Conservation (phyloP, 768 basidiomycete species). For the Mycena latifolia region DNA sequence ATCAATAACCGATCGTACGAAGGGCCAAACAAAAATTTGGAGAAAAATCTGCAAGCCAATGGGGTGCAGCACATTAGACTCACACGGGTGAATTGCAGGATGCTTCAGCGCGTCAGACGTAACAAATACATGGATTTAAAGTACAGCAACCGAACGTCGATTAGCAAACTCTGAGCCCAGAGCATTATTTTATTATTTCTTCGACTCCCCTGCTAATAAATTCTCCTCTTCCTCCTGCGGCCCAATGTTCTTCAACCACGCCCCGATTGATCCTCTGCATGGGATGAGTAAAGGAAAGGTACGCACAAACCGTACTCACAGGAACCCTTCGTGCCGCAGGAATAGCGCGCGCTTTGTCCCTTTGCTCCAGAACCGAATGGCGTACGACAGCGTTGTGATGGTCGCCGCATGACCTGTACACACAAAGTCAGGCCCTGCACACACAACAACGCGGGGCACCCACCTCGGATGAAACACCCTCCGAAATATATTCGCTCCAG, state of each 20-base stretch:
- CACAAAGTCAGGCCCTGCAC: constrained; percentile 26
- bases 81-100: too few species aligned
- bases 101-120: too few species aligned
- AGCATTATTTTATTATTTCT: constrained; percentile 8
- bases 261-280: constrained; percentile 89
- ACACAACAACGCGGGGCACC: constrained; percentile 36
- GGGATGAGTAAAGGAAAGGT: neutral
- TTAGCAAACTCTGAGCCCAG: neutral
- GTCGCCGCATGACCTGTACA: constrained; percentile 92
- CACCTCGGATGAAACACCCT: constrained; percentile 98
- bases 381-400: constrained; percentile 97
- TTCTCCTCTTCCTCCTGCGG: constrained; percentile 13
- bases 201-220: too few species aligned
- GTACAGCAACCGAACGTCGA: neutral
- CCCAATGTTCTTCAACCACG: constrained; percentile 92
- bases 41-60: too few species aligned
- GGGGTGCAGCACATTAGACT: too few species aligned
- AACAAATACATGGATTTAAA: constrained; percentile 10
- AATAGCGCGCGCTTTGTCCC: constrained; percentile 97
- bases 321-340: constrained; percentile 96
- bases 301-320: constrained; percentile 52
- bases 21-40: too few species aligned
- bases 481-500: constrained; percentile 98
- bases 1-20: too few species aligned
- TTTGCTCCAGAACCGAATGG: constrained; percentile 99